Evolutionary conservation across 2,329 filamentous ascomycete species (phyloP).

Genomic region (Byssoonygena ceratinophila): DNA sequence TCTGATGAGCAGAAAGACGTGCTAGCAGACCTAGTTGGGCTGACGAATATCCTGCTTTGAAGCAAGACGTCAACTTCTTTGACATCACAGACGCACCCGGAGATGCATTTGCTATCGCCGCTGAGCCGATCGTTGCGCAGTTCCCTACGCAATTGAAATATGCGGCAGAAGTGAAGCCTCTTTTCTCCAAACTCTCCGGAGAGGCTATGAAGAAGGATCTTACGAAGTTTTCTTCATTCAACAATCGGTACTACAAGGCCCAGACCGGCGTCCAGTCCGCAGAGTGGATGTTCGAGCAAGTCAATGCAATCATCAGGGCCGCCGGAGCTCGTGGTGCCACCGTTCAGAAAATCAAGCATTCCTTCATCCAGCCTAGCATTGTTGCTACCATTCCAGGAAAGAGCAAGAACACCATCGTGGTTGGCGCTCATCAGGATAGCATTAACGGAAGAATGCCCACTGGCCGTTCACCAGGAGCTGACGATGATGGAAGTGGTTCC

Average conservation of each 20-base stretch:
- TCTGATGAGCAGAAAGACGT: not conserved
- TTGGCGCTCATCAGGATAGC: constrained; percentile 12
- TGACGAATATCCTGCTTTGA: not conserved
- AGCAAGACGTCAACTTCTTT: constrained; percentile 10
- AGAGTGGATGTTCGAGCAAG: constrained; percentile 8
- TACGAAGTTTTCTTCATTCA: constrained; percentile 7
- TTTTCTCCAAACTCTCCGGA: constrained; percentile 5
- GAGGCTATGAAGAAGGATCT: constrained; percentile 4
- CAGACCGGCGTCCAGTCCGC: constrained; percentile 7
- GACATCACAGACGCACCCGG: constrained; percentile 7
- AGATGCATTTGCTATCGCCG: not conserved
- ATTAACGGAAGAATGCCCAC: constrained; percentile 1
- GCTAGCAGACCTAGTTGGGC: not conserved
- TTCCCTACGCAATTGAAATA: constrained; percentile 5
- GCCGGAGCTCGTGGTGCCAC: not conserved
- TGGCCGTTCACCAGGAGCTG: constrained; percentile 11
- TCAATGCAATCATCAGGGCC: not conserved
- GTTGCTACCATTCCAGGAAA: constrained; percentile 10
- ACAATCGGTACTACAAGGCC: constrained; percentile 10
- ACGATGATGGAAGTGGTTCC: constrained; percentile 10
- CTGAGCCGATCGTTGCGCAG: constrained; percentile 2
- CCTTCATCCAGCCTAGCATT: constrained; percentile 9
- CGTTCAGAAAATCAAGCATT: constrained; percentile 10
- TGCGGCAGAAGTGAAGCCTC: not conserved
- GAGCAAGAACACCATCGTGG: constrained; percentile 10